Base-by-base conservation (phyloP, 2,329 filamentous ascomycete species). In the Hortaea sp. region DNA sequence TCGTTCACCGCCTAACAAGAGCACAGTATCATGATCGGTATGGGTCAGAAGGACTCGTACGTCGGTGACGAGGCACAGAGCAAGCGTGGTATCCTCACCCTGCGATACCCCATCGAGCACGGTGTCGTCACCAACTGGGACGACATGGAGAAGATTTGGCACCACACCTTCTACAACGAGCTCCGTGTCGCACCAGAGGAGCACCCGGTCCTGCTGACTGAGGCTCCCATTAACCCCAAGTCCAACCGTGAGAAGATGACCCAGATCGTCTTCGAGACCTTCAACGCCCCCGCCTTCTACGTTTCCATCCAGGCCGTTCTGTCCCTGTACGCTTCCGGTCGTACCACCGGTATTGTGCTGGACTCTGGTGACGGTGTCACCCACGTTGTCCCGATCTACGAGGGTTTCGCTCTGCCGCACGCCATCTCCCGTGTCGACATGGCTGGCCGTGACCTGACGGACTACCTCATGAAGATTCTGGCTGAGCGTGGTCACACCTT, bases 211-310 rank as follows among this genome's bases (percentile, higher is more conserved):
- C 83, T 98, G 69, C 82, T 98, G 73, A 98, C 92, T 64, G 92
- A 98, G 80, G 92, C 92, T 65, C 92, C 92, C 63, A 97, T 98
- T 84, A 98, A 98, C 84, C 92, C 92, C 73, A 97, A 97, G 83
- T 94, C 87, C 79, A 98, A 98, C 82, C 87, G 92, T 84, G 92
- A 98, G 82, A 98, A 98, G 88, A 98, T 98, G 92, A 97, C 92
- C 63, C 92, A 98, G 79, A 98, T 98, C 61, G 89, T 98, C 72
- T 98, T 98, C 79, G 92, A 98, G 84, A 98, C 92, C 65, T 98
- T 98, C 84, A 97, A 98, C 79, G 90, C 92, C 66, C 92, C 92
- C 63, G 92, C 92, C 64, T 97, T 98, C 84, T 98, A 98, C 82
- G 92, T 98, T 79, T 97, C 92, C 68, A 98, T 98, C 74, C 90